Evolutionary conservation across 768 basidiomycete species (phyloP), one percentile per base, ranked within the genome.

Genomic region (Boletus patriciae): DNA sequence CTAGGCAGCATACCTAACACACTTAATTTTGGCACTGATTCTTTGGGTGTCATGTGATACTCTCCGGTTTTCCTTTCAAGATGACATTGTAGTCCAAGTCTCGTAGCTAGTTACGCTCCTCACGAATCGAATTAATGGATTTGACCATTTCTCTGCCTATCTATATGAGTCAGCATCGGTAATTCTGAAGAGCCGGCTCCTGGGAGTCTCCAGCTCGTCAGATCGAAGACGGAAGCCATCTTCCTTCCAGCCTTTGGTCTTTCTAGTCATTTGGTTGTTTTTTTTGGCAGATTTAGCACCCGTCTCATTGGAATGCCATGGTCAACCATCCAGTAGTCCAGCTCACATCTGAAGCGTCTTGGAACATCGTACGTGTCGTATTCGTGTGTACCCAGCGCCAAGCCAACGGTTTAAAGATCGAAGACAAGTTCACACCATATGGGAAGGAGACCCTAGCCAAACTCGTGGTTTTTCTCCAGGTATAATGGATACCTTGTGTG

Each of bases 361-460:
- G 92, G 92, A 86, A 89, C 45, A 81, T 95, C 80, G 92, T 93
- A 59, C 31, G 81, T 75, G 38, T 52, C 11, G 46, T 31, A 18
- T 23, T 33, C 41, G 15, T 29, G 12, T 3, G 45, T 16, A 18
- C 23, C 15, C 40, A 41, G 27, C 46, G 25, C 19, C 44, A 47
- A 27, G 23, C 57, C 66, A 19, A 65, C 54, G 38, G 3, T 55
- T 33, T 15, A 23, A 50, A 93, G 91, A 76, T 95, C 57, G 90
- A 96, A 76, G 88, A 92, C 80, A 94, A 92, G 76, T 92, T 98
- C 81, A 92, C 93, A 7, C 83, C 87, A 8, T 90, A 82, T 65
- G 97, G 88, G 21, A 95, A 94, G 74, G 88, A 94, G 64, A 90
- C 84, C 6, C 78, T 99, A 38, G 81, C 84, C 37, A 94, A 87